These are phyloP conservation scores for Talaromyces borbonicus DNA, from an alignment of 495 filamentous ascomycete genomes.

Conservation along the genomic window DNA sequence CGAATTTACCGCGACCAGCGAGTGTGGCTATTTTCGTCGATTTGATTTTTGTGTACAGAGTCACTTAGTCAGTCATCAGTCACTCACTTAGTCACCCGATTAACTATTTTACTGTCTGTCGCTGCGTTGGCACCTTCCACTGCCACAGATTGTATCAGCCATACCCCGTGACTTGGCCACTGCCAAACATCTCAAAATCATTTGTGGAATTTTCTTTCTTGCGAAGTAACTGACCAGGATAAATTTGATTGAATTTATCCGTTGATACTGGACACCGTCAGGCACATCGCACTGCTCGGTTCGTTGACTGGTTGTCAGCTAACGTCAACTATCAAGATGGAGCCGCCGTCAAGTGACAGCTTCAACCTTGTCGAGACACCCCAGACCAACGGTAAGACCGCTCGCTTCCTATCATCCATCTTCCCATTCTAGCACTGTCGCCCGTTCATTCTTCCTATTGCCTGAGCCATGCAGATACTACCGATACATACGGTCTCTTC, in stretches of 20 bases:
- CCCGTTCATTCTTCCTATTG: background rate
- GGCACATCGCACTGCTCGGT: too few relatives aligned
- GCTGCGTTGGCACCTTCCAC: constrained; percentile 9
- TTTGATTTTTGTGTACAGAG: background rate
- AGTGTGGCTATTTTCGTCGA: background rate
- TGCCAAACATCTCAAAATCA: background rate
- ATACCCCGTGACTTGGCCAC: background rate
- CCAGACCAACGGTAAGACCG: constrained; percentile 3
- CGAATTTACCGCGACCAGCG: background rate
- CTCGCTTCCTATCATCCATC: constrained; percentile 1
- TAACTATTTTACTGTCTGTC: background rate
- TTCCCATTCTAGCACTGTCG: background rate
- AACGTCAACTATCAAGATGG: background rate
- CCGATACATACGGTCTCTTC: background rate
- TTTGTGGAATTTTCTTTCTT: too few relatives aligned
- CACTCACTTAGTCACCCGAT: constrained; percentile 10
- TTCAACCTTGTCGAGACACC: constrained; percentile 1
- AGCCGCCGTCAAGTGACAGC: constrained; percentile 6
- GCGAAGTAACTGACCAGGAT: too few relatives aligned
- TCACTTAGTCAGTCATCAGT: too few relatives aligned
- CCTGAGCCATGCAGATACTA: background rate
- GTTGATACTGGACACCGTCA: too few relatives aligned
- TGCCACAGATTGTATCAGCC: background rate
- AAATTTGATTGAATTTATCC: too few relatives aligned
- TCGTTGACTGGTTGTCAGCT: background rate